Evolutionary conservation across 208 protist species (phyloP).

Genomic region (Crithidia sp.): DNA sequence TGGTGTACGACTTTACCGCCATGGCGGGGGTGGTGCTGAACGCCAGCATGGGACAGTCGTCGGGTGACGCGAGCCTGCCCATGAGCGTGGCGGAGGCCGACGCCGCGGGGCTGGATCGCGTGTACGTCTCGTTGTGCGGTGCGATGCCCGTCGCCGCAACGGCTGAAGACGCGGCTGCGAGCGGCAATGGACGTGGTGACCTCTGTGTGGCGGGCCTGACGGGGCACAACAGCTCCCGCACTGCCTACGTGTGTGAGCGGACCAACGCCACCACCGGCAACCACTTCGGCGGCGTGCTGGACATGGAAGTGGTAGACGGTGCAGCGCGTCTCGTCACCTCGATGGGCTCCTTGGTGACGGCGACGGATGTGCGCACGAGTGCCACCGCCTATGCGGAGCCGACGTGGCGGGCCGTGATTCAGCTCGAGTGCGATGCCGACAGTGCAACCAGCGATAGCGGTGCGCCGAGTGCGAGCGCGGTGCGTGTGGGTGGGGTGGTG

Average conservation of each 20-base stretch:
- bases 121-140: slow-evolving; percentile 18
- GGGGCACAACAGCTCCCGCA: slow-evolving; percentile 22
- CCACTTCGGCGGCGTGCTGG: slow-evolving; percentile 5
- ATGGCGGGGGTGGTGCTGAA: slow-evolving; percentile 8
- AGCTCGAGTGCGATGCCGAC: background rate
- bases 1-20: slow-evolving; percentile 5
- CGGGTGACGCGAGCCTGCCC: background rate
- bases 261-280: background rate
- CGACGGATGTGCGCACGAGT: background rate
- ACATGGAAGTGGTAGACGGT: background rate
- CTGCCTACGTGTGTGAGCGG: slow-evolving; percentile 21
- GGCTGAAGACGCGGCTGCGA: background rate
- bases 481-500: background rate
- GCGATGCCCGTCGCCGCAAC: background rate
- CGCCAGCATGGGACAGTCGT: background rate
- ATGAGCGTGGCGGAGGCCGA: slow-evolving; percentile 15
- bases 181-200: too few relatives aligned
- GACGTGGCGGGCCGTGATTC: slow-evolving; percentile 1
- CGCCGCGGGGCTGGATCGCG: background rate
- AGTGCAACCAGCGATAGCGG: background rate
- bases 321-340: background rate
- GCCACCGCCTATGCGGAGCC: background rate
- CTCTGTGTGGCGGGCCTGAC: background rate
- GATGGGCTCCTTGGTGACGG: background rate
- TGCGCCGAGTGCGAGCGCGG: background rate